phyloP scores from a whole-genome alignment of 805 yeast species.

The Wickerhamiella azyma region DNA sequence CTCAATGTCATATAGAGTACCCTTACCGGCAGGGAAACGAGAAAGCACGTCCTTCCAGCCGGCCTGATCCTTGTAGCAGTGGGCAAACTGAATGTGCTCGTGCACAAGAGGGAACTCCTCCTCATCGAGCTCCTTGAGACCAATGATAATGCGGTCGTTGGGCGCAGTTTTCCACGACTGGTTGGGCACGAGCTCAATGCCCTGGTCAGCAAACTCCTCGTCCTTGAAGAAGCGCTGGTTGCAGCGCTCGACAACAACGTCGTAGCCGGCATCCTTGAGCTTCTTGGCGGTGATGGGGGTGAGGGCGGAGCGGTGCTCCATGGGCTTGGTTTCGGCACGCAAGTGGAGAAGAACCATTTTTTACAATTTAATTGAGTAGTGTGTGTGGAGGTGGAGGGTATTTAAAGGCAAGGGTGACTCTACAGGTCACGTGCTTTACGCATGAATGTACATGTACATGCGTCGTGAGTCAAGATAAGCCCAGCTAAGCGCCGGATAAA shows the following conservation, averaged over 20 bases:
- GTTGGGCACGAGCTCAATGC: slow-evolving; percentile 79
- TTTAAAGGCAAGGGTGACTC: not conserved
- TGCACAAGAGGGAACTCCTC: slow-evolving; percentile 84
- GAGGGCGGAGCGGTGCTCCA: slow-evolving; percentile 93
- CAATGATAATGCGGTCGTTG: slow-evolving; percentile 73
- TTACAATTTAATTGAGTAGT: too few relatives aligned
- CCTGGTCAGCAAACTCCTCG: slow-evolving; percentile 61
- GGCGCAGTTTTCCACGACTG: slow-evolving; percentile 95
- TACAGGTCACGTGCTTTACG: not conserved
- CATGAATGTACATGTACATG: not conserved
- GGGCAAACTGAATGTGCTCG: slow-evolving; percentile 97
- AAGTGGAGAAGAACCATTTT: slow-evolving; percentile 46
- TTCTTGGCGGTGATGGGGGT: slow-evolving; percentile 84
- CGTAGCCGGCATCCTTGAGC: slow-evolving; percentile 61
- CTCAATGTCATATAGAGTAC: slow-evolving; percentile 84
- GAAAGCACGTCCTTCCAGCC: slow-evolving; percentile 90
- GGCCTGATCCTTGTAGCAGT: slow-evolving; percentile 92
- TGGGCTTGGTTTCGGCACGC: slow-evolving; percentile 94
- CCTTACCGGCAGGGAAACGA: slow-evolving; percentile 86
- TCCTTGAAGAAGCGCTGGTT: slow-evolving; percentile 67
- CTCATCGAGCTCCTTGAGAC: slow-evolving; percentile 92
- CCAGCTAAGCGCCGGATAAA: too few relatives aligned
- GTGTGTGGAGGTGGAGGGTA: too few relatives aligned
- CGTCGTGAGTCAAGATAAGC: not conserved
- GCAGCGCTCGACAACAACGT: slow-evolving; percentile 77